Conservation (phyloP, 768 basidiomycete species). For the Termitomyces sp. region DNA sequence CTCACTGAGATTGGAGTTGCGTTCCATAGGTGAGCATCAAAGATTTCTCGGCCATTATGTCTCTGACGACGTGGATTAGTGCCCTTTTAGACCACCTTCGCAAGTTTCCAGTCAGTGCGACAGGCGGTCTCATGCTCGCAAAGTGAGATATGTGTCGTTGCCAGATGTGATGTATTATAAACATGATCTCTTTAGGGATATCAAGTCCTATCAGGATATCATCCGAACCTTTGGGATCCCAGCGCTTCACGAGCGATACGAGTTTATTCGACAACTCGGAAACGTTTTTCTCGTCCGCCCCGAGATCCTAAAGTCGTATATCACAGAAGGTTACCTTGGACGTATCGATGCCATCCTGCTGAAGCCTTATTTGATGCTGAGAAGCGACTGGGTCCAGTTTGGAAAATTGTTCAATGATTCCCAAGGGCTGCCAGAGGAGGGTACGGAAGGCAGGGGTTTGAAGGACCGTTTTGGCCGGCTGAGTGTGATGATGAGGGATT, state of each 20-base stretch:
- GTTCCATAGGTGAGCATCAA: slow-evolving; percentile 72
- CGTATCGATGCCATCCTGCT: slow-evolving; percentile 85
- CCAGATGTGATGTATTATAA: not conserved
- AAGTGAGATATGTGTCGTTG: slow-evolving; percentile 53
- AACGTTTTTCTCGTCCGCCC: slow-evolving; percentile 96
- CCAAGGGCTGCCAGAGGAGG: slow-evolving; percentile 39
- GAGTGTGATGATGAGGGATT: slow-evolving; percentile 85
- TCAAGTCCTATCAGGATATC: slow-evolving; percentile 94
- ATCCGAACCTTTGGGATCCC: slow-evolving; percentile 81
- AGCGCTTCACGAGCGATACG: slow-evolving; percentile 89
- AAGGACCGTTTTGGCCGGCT: slow-evolving; percentile 68
- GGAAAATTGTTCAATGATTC: slow-evolving; percentile 75
- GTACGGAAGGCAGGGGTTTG: slow-evolving; percentile 42
- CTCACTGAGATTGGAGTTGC: slow-evolving; percentile 91
- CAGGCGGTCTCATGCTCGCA: slow-evolving; percentile 96
- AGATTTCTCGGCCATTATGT: not conserved
- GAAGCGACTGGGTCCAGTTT: slow-evolving; percentile 89
- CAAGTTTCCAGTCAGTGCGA: slow-evolving; percentile 95
- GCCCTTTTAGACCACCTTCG: slow-evolving; percentile 90
- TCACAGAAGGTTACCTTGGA: slow-evolving; percentile 90
- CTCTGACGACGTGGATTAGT: slow-evolving; percentile 34
- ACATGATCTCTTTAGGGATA: slow-evolving; percentile 56
- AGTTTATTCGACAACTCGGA: slow-evolving; percentile 95
- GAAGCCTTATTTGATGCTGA: slow-evolving; percentile 85
- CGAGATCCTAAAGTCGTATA: slow-evolving; percentile 92